A percentile compares a stretch with the other conserved stretches of the same genome.
These are phyloP conservation scores for Schizonepeta tenuifolia DNA, from an alignment of 257 asterid genomes.

Conservation along the genomic window DNA sequence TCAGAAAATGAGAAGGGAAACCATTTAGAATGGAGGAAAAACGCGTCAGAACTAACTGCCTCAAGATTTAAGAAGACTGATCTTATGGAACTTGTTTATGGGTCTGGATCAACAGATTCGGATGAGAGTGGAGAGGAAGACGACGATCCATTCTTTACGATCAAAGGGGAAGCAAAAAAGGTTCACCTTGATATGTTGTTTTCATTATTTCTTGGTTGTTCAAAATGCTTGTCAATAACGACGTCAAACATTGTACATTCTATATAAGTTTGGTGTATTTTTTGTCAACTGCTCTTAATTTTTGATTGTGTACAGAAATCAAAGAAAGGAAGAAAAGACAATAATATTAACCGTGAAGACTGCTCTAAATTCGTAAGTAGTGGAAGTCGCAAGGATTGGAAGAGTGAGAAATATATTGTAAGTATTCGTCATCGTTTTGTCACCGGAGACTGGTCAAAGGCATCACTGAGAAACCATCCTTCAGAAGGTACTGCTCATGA, in stretches of 20 bases:
- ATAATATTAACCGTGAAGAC: conserved; percentile 67
- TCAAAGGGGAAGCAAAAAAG: conserved; percentile 88
- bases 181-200: conserved; percentile 39
- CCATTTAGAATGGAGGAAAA: conserved; percentile 83
- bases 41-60: conserved; percentile 69
- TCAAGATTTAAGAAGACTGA: conserved; percentile 52
- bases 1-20: conserved; percentile 72
- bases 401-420: conserved; percentile 50
- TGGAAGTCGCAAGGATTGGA: conserved; percentile 59
- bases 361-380: conserved; percentile 67
- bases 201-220: neutral
- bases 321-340: conserved; percentile 47
- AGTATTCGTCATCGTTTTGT: conserved; percentile 89
- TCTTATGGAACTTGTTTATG: conserved; percentile 92
- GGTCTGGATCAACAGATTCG: conserved; percentile 49
- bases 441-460: conserved; percentile 86
- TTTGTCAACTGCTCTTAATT: conserved; percentile 17
- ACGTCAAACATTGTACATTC: neutral
- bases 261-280: neutral
- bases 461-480: conserved; percentile 64
- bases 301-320: conserved; percentile 57
- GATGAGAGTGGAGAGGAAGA: conserved; percentile 58
- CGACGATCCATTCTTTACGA: conserved; percentile 82
- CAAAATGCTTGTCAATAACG: neutral
- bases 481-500: conserved; percentile 45